A percentile compares a stretch with the other conserved stretches of the same genome.
These are phyloP conservation scores for Gynochthodes officinalis DNA, from an alignment of 257 asterid species.

Conservation along the genomic window DNA sequence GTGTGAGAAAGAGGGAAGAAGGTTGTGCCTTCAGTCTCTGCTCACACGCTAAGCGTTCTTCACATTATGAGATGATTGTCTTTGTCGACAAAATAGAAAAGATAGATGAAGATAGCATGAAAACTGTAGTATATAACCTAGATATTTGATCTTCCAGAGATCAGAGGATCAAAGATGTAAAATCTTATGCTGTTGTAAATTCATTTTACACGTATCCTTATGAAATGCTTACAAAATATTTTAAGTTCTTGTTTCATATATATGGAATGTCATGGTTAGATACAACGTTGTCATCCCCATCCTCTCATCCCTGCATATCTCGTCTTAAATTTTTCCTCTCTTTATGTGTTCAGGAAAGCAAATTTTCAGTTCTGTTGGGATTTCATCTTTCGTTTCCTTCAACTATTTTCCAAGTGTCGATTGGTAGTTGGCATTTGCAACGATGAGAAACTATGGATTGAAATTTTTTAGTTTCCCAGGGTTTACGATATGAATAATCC, in stretches of 20 bases:
- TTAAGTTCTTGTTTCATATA: not conserved
- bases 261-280: not conserved
- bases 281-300: not conserved
- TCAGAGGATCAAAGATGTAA: constrained; percentile 16
- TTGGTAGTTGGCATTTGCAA: too few relatives aligned
- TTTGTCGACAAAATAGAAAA: constrained; percentile 23
- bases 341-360: too few relatives aligned
- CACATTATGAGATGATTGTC: constrained; percentile 16
- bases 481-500: not conserved
- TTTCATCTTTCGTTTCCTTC: too few relatives aligned
- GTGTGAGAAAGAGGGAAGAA: constrained; percentile 81
- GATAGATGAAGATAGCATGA: constrained; percentile 31
- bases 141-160: constrained; percentile 24
- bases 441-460: too few relatives aligned
- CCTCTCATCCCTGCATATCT: too few relatives aligned
- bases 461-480: too few relatives aligned
- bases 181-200: constrained; percentile 10
- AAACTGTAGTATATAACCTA: constrained; percentile 22
- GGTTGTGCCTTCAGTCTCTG: constrained; percentile 85
- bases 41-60: constrained; percentile 33
- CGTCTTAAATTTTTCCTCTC: too few relatives aligned
- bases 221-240: not conserved
- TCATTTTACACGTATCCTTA: constrained; percentile 9
- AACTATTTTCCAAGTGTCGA: too few relatives aligned
- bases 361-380: too few relatives aligned